Percentiles rank a stretch among this genome's conserved stretches.
phyloP scores from a whole-genome alignment of 192 early-diverging fungal species.

The Jimgerdemannia lactiflua region DNA sequence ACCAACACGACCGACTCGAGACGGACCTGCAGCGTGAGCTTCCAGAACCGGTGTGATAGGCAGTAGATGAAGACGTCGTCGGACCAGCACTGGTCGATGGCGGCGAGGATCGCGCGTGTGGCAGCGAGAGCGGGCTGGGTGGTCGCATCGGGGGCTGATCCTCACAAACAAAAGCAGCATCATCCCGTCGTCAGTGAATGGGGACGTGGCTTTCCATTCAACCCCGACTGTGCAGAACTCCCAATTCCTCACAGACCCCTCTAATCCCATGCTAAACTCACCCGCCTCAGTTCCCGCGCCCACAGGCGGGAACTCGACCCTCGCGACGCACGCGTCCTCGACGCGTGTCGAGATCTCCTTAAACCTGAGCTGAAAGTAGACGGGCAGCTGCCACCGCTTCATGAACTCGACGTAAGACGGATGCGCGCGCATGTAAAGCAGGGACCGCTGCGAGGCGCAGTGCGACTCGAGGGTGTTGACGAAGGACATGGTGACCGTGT shows the following conservation, averaged over 20 bases:
- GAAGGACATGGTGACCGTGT: constrained; percentile 54
- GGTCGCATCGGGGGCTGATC: too few species aligned
- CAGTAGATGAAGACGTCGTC: constrained; percentile 54
- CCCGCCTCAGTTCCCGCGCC: too few species aligned
- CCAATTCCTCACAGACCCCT: too few species aligned
- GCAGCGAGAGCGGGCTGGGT: constrained; percentile 31
- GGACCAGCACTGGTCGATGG: constrained; percentile 57
- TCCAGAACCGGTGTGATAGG: constrained; percentile 59
- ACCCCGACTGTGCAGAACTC: too few species aligned
- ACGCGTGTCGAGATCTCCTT: constrained; percentile 41
- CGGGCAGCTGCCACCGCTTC: constrained; percentile 55
- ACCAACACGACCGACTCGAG: neutral
- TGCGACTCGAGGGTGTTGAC: constrained; percentile 46
- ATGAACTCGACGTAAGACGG: constrained; percentile 52
- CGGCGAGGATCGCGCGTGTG: constrained; percentile 42
- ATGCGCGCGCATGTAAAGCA: constrained; percentile 47
- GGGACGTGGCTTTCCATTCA: too few species aligned
- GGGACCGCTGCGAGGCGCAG: constrained; percentile 35
- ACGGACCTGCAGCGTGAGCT: constrained; percentile 51
- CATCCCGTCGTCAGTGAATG: too few species aligned
- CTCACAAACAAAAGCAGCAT: too few species aligned
- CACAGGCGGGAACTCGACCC: neutral
- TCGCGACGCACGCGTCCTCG: constrained; percentile 27
- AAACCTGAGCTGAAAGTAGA: constrained; percentile 58
- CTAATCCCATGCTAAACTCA: too few species aligned